Conservation (phyloP, 495 filamentous ascomycete genomes). For the Aspergillus heteromorphus region DNA sequence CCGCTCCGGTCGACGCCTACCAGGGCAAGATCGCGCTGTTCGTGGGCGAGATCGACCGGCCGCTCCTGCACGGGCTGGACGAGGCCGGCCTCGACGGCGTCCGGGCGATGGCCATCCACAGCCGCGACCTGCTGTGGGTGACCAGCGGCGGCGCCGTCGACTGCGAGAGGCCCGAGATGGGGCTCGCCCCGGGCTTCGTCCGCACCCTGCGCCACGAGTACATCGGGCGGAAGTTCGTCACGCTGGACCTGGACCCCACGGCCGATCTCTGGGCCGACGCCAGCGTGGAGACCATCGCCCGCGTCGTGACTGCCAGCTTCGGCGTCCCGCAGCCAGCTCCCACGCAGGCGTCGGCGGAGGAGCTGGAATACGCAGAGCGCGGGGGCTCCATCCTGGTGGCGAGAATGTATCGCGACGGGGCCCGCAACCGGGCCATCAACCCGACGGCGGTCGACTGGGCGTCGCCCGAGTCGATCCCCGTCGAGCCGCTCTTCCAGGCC, state of each 20-base stretch:
- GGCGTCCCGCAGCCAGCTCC: too few species aligned
- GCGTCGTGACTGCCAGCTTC: too few species aligned
- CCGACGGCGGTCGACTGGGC: too few species aligned
- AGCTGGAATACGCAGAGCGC: too few species aligned
- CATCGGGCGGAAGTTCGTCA: slow-evolving; percentile 5
- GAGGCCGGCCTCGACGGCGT: slow-evolving; percentile 1
- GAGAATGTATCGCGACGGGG: too few species aligned
- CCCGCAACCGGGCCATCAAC: not conserved
- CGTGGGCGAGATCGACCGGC: slow-evolving; percentile 26
- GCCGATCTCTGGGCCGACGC: too few species aligned
- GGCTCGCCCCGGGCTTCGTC: slow-evolving; percentile 15
- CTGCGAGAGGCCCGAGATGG: slow-evolving; percentile 4
- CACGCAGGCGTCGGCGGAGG: too few species aligned
- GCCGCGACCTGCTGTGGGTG: slow-evolving; percentile 19
- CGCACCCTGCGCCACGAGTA: slow-evolving; percentile 19
- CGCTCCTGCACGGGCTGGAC: slow-evolving; percentile 21
- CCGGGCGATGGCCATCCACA: slow-evolving; percentile 5
- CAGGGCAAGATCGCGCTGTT: slow-evolving; percentile 23
- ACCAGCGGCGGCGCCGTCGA: slow-evolving; percentile 17
- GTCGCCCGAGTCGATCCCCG: too few species aligned
- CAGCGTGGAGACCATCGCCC: too few species aligned
- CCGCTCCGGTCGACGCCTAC: not conserved
- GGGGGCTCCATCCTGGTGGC: too few species aligned
- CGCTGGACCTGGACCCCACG: slow-evolving; percentile 22
- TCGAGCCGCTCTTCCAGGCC: too few species aligned